A percentile compares a stretch with the other conserved stretches of the same genome.
Conservation (phyloP, 2,329 filamentous ascomycete genomes). For the Monosporascus sp. region DNA sequence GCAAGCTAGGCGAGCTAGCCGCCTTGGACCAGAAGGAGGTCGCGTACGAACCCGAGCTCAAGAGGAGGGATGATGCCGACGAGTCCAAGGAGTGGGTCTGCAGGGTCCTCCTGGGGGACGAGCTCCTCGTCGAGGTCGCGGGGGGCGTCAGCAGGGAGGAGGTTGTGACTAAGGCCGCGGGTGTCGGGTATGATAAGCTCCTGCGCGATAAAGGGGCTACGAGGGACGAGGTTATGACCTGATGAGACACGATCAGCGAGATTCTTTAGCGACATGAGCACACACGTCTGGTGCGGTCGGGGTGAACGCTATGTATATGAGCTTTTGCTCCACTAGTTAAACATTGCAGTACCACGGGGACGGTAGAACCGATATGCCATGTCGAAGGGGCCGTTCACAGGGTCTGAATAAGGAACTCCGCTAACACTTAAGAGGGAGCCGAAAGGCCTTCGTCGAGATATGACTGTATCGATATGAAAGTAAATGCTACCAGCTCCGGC, state of each 20-base stretch:
- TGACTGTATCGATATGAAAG: no score
- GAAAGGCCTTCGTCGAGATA: no score
- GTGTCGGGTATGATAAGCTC: conserved; percentile 33
- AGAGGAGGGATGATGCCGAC: conserved; percentile 4
- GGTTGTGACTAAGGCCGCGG: conserved; percentile 50
- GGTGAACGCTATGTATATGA: no score
- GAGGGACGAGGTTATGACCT: background rate
- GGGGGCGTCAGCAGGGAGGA: conserved; percentile 46
- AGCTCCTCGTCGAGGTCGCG: conserved; percentile 38
- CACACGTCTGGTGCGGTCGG: no score
- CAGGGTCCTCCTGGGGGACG: conserved; percentile 42
- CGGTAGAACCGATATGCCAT: no score
- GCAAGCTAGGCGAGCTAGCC: conserved; percentile 58
- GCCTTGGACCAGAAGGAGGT: conserved; percentile 39
- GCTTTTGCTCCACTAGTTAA: no score
- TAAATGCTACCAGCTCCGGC: no score
- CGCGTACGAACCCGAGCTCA: conserved; percentile 41
- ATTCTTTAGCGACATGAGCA: no score
- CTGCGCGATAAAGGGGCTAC: background rate
- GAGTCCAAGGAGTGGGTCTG: conserved; percentile 32
- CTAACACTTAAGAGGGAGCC: no score
- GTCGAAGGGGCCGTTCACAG: no score
- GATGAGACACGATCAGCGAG: background rate
- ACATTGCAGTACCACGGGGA: no score
- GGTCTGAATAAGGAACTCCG: no score